Percentiles rank a stretch among this genome's conserved stretches.
These are phyloP conservation scores for Gnomoniopsis sp. DNA, from an alignment of 2,329 filamentous ascomycete genomes.

Conservation along the genomic window DNA sequence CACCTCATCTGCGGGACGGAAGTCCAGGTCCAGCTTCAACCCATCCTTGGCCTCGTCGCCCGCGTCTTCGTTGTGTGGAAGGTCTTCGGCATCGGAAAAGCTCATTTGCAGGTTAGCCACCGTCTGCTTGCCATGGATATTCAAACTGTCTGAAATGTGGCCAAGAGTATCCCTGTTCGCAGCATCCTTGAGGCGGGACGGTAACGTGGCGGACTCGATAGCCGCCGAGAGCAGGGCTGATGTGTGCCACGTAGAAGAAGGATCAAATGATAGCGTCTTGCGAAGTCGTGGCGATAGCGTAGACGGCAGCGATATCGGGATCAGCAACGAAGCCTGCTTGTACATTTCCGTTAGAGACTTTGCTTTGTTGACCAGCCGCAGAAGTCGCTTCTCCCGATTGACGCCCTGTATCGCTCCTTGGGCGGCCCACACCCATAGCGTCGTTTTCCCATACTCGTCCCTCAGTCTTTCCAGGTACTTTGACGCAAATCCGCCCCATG, in stretches of 20 bases:
- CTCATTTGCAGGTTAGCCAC: constrained; percentile 73
- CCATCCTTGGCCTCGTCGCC: constrained; percentile 23
- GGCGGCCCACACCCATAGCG: constrained; percentile 82
- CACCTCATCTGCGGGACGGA: constrained; percentile 37
- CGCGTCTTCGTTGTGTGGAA: constrained; percentile 23
- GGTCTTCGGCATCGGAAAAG: constrained; percentile 38
- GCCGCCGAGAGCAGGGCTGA: constrained; percentile 73
- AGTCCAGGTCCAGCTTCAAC: constrained; percentile 35
- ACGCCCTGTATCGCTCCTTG: constrained; percentile 58
- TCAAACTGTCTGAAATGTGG: constrained; percentile 64
- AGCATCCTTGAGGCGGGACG: constrained; percentile 61
- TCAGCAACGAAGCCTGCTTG: constrained; percentile 69
- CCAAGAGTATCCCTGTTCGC: constrained; percentile 50
- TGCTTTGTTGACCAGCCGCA: constrained; percentile 70
- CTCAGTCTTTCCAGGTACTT: constrained; percentile 73
- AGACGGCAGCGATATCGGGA: constrained; percentile 67
- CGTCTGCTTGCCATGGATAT: constrained; percentile 73
- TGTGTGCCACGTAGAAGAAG: constrained; percentile 71
- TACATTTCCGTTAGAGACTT: constrained; percentile 67
- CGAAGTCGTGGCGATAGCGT: constrained; percentile 40
- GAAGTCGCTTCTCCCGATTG: constrained; percentile 56
- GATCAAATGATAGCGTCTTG: constrained; percentile 57
- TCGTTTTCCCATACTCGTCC: constrained; percentile 87
- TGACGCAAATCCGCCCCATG: constrained; percentile 75
- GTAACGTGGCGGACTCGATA: constrained; percentile 75